Base-by-base conservation (phyloP, 2,329 filamentous ascomycete species). In the Talaromyces sp. region DNA sequence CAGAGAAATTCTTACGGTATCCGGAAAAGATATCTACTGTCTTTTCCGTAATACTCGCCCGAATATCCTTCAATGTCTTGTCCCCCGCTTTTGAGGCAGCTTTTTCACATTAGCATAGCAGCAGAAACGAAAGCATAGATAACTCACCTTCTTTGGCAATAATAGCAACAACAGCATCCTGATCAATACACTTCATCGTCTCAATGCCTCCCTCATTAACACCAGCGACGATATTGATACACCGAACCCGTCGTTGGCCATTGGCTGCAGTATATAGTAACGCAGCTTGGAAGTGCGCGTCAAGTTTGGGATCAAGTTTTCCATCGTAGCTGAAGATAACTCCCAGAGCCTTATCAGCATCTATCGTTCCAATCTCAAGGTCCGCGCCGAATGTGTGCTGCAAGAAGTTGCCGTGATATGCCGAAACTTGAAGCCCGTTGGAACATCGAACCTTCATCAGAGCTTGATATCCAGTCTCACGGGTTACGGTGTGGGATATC, bases 391-490 rank as follows among this genome's bases (percentile, higher is more conserved):
- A 96, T 0, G 91, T 95, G 79, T 97, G 93, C 74, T 99, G 95
- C 60, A 96, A 86, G 75, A 98, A 99, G 79, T 96, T 97, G 70
- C 95, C 95, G 73, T 97, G 92, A 74, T 99, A 99, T n/a, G 88
- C 87, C 16, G 92, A 88, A 16, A 99, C 90, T 75, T 99, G 95
- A 61, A 99, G 83, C 19, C 95, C 95, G 72, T 97, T 99, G 19
- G 93, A 97, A 81, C 95, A 99, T 67, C 95, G 90, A 65, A 99
- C 94, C 82, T 99, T 99, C 92, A 99, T 96, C 71, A 99, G 82
- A 22, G 93, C 93, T 78, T 97, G 94, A 81, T 92, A 98, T 24
- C 95, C 95, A 56, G 94, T 97, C 76, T 97, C 93, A 68, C 95
- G 86, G 2, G 88, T 93, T 35, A 97, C 87, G 0, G 91, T 88